A percentile compares a stretch with the other conserved stretches of the same genome.
These are phyloP conservation scores for Salvia sclarea DNA, from an alignment of 305 asterid genomes.

Conservation along the genomic window DNA sequence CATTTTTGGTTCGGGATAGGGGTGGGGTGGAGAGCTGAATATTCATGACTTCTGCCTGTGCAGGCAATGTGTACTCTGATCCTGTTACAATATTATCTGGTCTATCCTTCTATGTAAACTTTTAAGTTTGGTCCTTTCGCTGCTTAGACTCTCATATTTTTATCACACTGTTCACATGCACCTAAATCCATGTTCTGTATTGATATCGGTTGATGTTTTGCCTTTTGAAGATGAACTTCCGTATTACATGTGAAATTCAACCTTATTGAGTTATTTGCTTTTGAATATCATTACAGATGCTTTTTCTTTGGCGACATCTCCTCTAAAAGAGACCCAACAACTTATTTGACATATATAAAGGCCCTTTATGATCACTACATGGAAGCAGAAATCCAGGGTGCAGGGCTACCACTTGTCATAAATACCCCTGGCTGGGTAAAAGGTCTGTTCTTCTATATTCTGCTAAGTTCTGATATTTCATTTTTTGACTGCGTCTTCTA, in stretches of 20 bases:
- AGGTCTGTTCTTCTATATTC: constrained; percentile 46
- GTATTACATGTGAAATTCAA: constrained; percentile 17
- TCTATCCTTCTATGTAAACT: background rate
- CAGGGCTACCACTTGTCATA: constrained; percentile 75
- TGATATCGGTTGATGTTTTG: background rate
- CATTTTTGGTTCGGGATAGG: too few species aligned
- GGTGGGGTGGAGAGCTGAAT: too few species aligned
- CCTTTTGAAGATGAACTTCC: constrained; percentile 1
- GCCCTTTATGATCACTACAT: constrained; percentile 69
- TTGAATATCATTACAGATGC: constrained; percentile 60
- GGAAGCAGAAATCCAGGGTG: constrained; percentile 39
- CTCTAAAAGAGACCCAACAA: constrained; percentile 77
- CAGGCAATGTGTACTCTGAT: background rate
- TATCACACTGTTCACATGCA: constrained; percentile 14
- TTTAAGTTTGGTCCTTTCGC: background rate
- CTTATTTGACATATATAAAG: constrained; percentile 60
- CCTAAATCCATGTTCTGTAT: background rate
- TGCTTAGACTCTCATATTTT: constrained; percentile 6
- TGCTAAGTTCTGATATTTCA: background rate
- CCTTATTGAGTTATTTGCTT: constrained; percentile 25
- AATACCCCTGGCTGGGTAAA: constrained; percentile 99
- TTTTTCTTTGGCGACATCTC: constrained; percentile 91
- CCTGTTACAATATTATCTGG: background rate
- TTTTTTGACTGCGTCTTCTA: background rate
- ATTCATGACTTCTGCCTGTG: background rate